Evolutionary conservation across 768 basidiomycete species (phyloP).

Genomic region (Lactifluus subvellereus): DNA sequence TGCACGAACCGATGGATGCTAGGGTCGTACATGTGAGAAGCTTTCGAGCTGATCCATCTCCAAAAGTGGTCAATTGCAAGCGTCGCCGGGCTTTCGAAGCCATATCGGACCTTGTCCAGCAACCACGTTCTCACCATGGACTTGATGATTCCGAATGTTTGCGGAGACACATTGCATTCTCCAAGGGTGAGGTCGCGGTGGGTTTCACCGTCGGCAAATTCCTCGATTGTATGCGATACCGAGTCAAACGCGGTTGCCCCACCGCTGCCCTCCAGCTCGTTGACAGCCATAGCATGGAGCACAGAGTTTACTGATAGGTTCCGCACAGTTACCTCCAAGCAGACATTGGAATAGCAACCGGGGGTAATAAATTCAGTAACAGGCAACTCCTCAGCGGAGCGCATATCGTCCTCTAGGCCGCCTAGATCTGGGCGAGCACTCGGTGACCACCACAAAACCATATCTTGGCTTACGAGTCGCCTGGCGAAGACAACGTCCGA

Average conservation of each 20-base stretch:
- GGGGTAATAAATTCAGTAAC: slow-evolving; percentile 80
- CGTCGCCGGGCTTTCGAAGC: slow-evolving; percentile 59
- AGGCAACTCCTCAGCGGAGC: slow-evolving; percentile 68
- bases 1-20: slow-evolving; percentile 90
- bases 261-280: slow-evolving; percentile 94
- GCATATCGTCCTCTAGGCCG: slow-evolving; percentile 82
- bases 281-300: slow-evolving; percentile 88
- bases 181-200: slow-evolving; percentile 74
- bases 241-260: slow-evolving; percentile 94
- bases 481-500: slow-evolving; percentile 91
- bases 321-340: slow-evolving; percentile 80
- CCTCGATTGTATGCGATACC: slow-evolving; percentile 82
- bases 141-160: slow-evolving; percentile 81
- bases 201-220: slow-evolving; percentile 69
- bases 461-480: slow-evolving; percentile 78
- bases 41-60: slow-evolving; percentile 89
- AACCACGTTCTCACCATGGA: slow-evolving; percentile 89
- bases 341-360: slow-evolving; percentile 90
- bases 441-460: slow-evolving; percentile 95
- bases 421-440: slow-evolving; percentile 87
- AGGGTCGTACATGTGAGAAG: slow-evolving; percentile 86
- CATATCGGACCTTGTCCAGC: slow-evolving; percentile 71
- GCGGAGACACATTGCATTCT: slow-evolving; percentile 81
- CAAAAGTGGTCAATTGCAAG: slow-evolving; percentile 90
- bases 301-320: slow-evolving; percentile 94